Conservation (phyloP, 192 early-diverging fungal genomes). For the Coemansia sp. region DNA sequence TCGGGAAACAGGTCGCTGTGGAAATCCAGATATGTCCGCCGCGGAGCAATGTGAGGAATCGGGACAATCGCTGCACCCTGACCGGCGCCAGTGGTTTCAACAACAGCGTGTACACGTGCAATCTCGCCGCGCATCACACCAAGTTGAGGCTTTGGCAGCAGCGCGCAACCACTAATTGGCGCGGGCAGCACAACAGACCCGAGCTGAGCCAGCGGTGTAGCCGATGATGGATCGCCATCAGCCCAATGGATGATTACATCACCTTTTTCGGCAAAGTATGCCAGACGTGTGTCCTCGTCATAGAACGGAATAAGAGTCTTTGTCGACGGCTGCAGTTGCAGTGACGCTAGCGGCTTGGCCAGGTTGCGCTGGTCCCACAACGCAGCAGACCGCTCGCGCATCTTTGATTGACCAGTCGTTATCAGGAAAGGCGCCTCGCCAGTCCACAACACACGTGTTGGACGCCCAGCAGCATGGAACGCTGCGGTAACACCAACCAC, state of each 20-base stretch:
- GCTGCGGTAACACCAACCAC: constrained; percentile 19
- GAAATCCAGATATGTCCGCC: constrained; percentile 75
- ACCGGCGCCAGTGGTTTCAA: constrained; percentile 38
- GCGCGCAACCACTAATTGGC: constrained; percentile 57
- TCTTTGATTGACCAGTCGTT: constrained; percentile 72
- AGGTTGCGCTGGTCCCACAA: constrained; percentile 77
- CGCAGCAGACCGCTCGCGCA: constrained; percentile 66
- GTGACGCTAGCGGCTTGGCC: constrained; percentile 57
- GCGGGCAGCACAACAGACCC: constrained; percentile 30
- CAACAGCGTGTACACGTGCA: constrained; percentile 57
- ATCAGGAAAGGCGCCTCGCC: constrained; percentile 64
- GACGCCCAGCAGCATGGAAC: constrained; percentile 42
- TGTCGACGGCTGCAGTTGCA: constrained; percentile 65
- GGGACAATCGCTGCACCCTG: constrained; percentile 66
- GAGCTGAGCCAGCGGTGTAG: constrained; percentile 32
- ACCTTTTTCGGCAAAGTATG: constrained; percentile 71
- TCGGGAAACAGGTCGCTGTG: constrained; percentile 86
- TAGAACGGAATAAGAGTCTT: constrained; percentile 73
- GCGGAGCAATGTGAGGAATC: constrained; percentile 65
- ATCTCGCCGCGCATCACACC: constrained; percentile 74
- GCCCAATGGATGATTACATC: constrained; percentile 70
- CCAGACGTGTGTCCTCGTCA: constrained; percentile 77
- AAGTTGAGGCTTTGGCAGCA: constrained; percentile 68
- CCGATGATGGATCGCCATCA: constrained; percentile 56
- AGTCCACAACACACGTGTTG: constrained; percentile 64